Percentiles rank a stretch among this genome's conserved stretches.
Evolutionary conservation across 257 asterid genomes (phyloP).

Genomic region (Capsicum rhomboideum): DNA sequence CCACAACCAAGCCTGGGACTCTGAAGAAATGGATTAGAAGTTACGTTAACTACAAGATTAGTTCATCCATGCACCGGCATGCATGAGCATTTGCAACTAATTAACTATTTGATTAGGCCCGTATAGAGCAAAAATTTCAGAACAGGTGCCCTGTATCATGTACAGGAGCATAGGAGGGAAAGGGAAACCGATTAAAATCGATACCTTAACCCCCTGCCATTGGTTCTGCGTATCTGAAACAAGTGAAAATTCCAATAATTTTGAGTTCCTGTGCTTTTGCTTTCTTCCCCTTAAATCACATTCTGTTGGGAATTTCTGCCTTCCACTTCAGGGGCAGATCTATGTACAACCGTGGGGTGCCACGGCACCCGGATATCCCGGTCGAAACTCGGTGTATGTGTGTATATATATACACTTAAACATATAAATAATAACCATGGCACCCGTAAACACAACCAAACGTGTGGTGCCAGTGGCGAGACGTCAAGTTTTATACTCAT

Average conservation of each 20-base stretch:
- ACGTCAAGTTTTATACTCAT: too few species aligned
- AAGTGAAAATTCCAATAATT: background rate
- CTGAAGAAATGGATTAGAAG: background rate
- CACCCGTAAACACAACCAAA: too few species aligned
- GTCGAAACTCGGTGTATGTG: too few species aligned
- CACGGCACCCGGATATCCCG: too few species aligned
- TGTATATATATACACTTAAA: too few species aligned
- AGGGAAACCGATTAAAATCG: background rate
- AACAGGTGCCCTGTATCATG: background rate
- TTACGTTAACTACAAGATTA: background rate
- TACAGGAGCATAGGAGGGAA: background rate
- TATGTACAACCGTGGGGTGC: too few species aligned
- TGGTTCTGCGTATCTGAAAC: background rate
- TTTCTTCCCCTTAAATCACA: background rate
- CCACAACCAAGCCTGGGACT: background rate
- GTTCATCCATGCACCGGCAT: background rate
- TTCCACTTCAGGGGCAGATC: too few species aligned
- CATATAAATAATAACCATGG: too few species aligned
- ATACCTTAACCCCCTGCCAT: background rate
- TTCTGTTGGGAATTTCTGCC: background rate
- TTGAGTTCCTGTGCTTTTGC: background rate
- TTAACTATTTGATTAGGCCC: background rate
- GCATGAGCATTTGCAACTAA: background rate
- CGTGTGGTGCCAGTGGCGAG: too few species aligned
- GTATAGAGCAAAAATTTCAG: background rate